A percentile compares a stretch with the other conserved stretches of the same genome.
Conservation (phyloP, 2,329 filamentous ascomycete genomes). For the Colletotrichum gigasporum region DNA sequence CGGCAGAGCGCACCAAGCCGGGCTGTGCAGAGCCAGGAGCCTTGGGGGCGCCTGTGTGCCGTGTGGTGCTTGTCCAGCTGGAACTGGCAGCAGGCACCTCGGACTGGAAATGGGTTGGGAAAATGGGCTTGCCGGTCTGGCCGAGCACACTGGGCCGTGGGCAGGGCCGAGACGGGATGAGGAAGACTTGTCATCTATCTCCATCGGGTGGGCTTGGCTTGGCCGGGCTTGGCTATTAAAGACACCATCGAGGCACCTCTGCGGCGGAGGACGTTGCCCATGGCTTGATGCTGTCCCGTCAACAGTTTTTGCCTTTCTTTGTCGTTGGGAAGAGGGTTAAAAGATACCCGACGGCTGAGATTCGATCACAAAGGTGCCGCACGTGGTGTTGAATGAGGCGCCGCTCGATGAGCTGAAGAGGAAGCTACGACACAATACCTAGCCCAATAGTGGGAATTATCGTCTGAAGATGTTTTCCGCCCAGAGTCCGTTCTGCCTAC, state of each 20-base stretch:
- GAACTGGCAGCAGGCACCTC: too few relatives aligned
- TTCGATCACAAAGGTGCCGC: background rate
- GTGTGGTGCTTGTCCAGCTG: too few relatives aligned
- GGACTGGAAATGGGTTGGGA: too few relatives aligned
- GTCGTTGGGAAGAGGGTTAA: background rate
- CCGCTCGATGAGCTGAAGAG: background rate
- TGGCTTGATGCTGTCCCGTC: conserved; percentile 2
- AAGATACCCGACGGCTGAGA: background rate
- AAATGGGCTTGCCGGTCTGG: background rate
- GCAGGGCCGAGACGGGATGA: background rate
- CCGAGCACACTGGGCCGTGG: conserved; percentile 4
- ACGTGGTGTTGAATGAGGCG: conserved; percentile 4
- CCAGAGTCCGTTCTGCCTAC: too few relatives aligned
- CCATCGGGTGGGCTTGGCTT: background rate
- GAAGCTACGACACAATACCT: background rate
- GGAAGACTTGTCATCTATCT: background rate
- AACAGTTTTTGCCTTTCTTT: background rate
- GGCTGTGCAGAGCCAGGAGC: conserved; percentile 15
- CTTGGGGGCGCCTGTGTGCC: too few relatives aligned
- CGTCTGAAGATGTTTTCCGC: too few relatives aligned
- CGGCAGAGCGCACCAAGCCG: background rate
- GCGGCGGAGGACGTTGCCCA: conserved; percentile 7
- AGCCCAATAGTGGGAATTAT: too few relatives aligned
- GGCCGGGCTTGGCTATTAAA: conserved; percentile 7
- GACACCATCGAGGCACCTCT: conserved; percentile 5